Evolutionary conservation across 345 rosid species (phyloP).

Genomic region (Reutealis trisperma): DNA sequence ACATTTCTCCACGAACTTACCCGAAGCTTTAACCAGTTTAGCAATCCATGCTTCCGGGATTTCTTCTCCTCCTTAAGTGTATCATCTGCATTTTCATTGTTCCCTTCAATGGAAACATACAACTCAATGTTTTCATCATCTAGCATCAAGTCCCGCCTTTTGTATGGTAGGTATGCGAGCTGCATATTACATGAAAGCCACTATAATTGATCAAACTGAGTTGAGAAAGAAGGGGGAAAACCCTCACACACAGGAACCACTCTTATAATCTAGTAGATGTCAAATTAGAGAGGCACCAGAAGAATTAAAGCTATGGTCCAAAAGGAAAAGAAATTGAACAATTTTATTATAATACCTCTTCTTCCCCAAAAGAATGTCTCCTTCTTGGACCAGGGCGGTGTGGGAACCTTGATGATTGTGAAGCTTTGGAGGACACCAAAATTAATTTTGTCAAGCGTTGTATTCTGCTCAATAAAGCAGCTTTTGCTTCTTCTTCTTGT

Average conservation of each 20-base stretch:
- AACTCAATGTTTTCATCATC: constrained; percentile 86
- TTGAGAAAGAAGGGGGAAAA: constrained; percentile 10
- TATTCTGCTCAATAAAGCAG: constrained; percentile 92
- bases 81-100: constrained; percentile 57
- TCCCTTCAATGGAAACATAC: constrained; percentile 75
- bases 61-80: constrained; percentile 78
- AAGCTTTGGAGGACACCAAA: constrained; percentile 86
- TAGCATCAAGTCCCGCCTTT: constrained; percentile 86
- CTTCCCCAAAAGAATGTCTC: constrained; percentile 99
- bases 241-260: neutral
- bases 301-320: constrained; percentile 8
- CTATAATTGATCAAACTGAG: constrained; percentile 28
- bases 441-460: constrained; percentile 92
- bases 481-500: constrained; percentile 99
- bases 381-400: constrained; percentile 77
- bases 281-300: constrained; percentile 1
- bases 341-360: constrained; percentile 65
- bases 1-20: constrained; percentile 39
- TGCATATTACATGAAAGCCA: constrained; percentile 37
- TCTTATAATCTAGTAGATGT: neutral
- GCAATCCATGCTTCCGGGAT: constrained; percentile 79
- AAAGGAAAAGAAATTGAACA: constrained; percentile 8
- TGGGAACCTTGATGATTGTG: constrained; percentile 72
- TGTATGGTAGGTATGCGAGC: constrained; percentile 98
- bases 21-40: constrained; percentile 93